phyloP scores from a whole-genome alignment of 768 basidiomycete genomes.

The Russula sp. region DNA sequence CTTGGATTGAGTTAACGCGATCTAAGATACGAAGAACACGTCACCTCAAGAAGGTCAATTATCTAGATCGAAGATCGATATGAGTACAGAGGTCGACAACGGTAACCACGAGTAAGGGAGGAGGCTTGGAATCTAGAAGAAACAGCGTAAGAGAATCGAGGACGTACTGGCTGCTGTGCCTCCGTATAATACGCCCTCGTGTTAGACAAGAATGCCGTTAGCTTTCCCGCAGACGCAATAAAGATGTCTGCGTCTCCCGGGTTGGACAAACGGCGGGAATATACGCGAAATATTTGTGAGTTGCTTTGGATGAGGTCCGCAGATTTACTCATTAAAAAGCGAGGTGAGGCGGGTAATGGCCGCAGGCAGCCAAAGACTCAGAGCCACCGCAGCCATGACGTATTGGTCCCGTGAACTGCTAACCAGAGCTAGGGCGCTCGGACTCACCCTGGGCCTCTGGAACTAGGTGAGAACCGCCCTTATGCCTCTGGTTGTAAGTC shows the following conservation, averaged over 20 bases:
- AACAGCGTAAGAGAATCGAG: too few species aligned
- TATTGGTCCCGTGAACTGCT: too few species aligned
- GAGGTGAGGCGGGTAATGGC: not conserved
- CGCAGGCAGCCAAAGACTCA: too few species aligned
- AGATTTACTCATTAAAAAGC: not conserved
- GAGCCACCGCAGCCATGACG: too few species aligned
- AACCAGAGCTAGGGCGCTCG: too few species aligned
- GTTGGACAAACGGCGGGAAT: slow-evolving; percentile 4
- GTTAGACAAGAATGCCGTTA: slow-evolving; percentile 8
- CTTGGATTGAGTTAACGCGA: not conserved
- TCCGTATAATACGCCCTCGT: slow-evolving; percentile 8
- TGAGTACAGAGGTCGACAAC: not conserved
- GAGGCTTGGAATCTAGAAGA: not conserved
- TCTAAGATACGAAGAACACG: not conserved
- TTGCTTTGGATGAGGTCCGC: slow-evolving; percentile 9
- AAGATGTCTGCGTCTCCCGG: slow-evolving; percentile 12
- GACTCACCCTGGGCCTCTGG: too few species aligned
- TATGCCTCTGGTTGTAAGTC: too few species aligned
- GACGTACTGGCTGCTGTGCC: slow-evolving; percentile 12
- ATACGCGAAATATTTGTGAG: slow-evolving; percentile 13
- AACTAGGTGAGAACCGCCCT: too few species aligned
- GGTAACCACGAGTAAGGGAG: not conserved
- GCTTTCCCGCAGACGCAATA: slow-evolving; percentile 2
- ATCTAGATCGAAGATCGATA: slow-evolving; percentile 3
- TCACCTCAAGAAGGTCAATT: slow-evolving; percentile 18